Evolutionary conservation across 495 filamentous ascomycete genomes (phyloP).

Genomic region (Podospora comata): DNA sequence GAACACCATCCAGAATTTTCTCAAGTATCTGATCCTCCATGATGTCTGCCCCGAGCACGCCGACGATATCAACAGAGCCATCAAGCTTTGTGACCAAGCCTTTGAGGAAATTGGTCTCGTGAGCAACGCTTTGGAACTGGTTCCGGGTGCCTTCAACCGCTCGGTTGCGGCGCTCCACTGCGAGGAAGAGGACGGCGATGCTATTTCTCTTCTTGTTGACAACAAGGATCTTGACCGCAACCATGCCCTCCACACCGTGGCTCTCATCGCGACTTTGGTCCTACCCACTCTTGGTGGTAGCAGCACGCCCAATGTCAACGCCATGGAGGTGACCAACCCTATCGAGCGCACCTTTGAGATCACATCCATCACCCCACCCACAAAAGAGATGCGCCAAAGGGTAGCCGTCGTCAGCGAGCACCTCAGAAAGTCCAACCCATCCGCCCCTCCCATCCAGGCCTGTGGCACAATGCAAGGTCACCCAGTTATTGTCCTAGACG

Average conservation of each 20-base stretch:
- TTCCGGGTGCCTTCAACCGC: conserved; percentile 76
- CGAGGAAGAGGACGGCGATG: conserved; percentile 15
- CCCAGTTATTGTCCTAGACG: conserved; percentile 35
- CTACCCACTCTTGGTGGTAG: not conserved
- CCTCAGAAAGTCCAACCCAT: conserved; percentile 13
- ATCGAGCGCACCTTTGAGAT: conserved; percentile 38
- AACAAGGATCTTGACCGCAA: conserved; percentile 12
- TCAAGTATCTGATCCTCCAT: conserved; percentile 82
- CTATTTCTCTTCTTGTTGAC: not conserved
- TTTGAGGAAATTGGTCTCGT: conserved; percentile 62
- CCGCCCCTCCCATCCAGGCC: conserved; percentile 27
- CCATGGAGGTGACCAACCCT: not conserved
- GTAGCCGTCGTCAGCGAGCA: conserved; percentile 25
- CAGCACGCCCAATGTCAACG: not conserved
- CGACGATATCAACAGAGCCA: conserved; percentile 62
- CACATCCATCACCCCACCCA: conserved; percentile 28
- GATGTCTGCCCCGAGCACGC: conserved; percentile 80
- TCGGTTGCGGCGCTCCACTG: conserved; percentile 36
- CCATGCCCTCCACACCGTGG: not conserved
- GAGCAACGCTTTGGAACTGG: conserved; percentile 41
- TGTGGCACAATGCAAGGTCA: conserved; percentile 40
- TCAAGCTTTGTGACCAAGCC: conserved; percentile 64
- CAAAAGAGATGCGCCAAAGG: conserved; percentile 19
- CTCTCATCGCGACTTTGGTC: not conserved
- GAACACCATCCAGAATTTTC: conserved; percentile 73